These are phyloP conservation scores for Hordeum pubiflorum DNA, from an alignment of 202 grass and related monocot species.

Conservation along the genomic window DNA sequence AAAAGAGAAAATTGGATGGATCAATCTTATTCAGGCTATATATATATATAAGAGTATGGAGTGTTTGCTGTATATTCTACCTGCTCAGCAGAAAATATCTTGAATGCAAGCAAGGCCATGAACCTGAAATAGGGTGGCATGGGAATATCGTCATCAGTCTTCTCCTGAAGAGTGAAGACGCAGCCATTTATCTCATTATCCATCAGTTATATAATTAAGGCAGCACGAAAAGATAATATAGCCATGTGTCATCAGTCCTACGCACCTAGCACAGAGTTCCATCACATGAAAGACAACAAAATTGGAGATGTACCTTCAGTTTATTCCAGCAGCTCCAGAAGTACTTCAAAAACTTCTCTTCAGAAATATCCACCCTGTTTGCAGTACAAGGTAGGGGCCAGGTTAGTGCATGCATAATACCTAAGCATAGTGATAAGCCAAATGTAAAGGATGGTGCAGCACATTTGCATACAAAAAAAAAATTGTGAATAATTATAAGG, in stretches of 20 bases:
- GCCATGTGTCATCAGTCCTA: background rate
- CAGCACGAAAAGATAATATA: background rate
- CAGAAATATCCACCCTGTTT: conserved; percentile 76
- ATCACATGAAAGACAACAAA: background rate
- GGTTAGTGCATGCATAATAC: conserved; percentile 13
- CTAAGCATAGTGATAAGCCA: background rate
- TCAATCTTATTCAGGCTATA: background rate
- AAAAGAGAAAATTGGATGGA: background rate
- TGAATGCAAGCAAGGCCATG: conserved; percentile 81
- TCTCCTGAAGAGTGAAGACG: conserved; percentile 74
- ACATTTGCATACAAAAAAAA: background rate
- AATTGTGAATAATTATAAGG: background rate
- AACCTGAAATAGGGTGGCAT: conserved; percentile 98
- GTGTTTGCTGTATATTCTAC: conserved; percentile 17
- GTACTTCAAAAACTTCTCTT: conserved; percentile 82
- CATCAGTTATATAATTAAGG: conserved; percentile 1
- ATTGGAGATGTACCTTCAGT: conserved; percentile 45
- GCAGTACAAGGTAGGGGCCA: conserved; percentile 29
- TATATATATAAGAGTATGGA: background rate
- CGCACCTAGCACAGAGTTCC: background rate
- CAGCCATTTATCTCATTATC: conserved; percentile 11
- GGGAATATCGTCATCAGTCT: conserved; percentile 79
- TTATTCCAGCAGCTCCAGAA: conserved; percentile 99
- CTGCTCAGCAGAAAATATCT: conserved; percentile 91
- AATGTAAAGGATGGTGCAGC: background rate